A percentile compares a stretch with the other conserved stretches of the same genome.
Conservation (phyloP, 2,329 filamentous ascomycete genomes). For the Orbilia ellipsospora region DNA sequence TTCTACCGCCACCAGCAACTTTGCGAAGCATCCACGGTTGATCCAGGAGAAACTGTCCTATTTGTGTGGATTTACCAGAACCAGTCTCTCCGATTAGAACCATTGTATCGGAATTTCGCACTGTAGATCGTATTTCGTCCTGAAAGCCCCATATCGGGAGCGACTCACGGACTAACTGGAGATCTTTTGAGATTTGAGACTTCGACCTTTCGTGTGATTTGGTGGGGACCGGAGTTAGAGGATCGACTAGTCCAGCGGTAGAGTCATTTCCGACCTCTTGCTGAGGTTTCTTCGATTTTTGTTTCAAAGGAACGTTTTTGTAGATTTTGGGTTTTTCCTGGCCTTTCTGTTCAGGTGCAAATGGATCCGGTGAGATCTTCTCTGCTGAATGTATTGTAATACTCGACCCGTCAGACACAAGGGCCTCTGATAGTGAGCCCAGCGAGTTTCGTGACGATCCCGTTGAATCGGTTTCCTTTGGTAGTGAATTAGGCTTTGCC, state of each 20-base stretch:
- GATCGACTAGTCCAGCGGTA: constrained; percentile 40
- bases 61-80: constrained; percentile 95
- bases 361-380: constrained; percentile 18
- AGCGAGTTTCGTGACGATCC: constrained; percentile 33
- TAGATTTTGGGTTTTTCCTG: constrained; percentile 18
- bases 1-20: constrained; percentile 65
- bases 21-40: constrained; percentile 80
- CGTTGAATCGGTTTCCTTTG: constrained; percentile 10
- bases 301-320: constrained; percentile 30
- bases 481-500: constrained; percentile 9
- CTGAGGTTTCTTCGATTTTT: constrained; percentile 12
- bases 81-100: constrained; percentile 93
- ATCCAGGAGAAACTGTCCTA: constrained; percentile 85
- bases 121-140: constrained; percentile 73
- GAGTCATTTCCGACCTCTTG: constrained; percentile 52
- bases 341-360: background rate
- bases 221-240: constrained; percentile 30
- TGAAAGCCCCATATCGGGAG: constrained; percentile 84
- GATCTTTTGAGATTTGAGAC: constrained; percentile 36
- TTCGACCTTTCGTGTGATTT: constrained; percentile 34
- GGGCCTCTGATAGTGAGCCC: constrained; percentile 16
- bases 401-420: constrained; percentile 27
- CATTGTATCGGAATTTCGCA: constrained; percentile 77
- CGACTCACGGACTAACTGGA: constrained; percentile 67
- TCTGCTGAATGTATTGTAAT: constrained; percentile 28